Percentiles rank a stretch among this genome's conserved stretches.
Conservation (phyloP, 805 yeast species). For the Candida maesae region DNA sequence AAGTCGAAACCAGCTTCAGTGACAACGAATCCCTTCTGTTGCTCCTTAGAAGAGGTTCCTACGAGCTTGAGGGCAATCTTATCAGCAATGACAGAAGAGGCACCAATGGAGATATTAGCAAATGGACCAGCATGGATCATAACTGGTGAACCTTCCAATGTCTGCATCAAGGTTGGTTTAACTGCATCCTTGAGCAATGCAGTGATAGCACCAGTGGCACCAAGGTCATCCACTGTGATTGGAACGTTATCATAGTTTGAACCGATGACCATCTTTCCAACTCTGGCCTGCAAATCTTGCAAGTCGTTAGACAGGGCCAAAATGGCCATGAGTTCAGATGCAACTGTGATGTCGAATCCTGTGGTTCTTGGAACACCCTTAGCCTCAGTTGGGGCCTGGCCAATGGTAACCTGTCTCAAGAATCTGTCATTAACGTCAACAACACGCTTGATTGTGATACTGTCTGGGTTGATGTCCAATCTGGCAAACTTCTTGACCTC, state of each 20-base stretch:
- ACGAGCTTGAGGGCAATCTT: slow-evolving; percentile 76
- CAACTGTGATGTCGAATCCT: slow-evolving; percentile 83
- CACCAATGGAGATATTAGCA: slow-evolving; percentile 85
- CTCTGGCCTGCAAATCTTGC: slow-evolving; percentile 67
- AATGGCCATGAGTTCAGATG: slow-evolving; percentile 84
- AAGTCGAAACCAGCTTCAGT: slow-evolving; percentile 90
- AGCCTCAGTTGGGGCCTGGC: slow-evolving; percentile 81
- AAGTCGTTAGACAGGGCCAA: slow-evolving; percentile 69
- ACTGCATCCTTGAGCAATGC: slow-evolving; percentile 79
- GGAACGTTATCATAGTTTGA: slow-evolving; percentile 66
- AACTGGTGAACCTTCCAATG: slow-evolving; percentile 85
- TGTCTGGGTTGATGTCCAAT: slow-evolving; percentile 71
- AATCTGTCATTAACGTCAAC: slow-evolving; percentile 83
- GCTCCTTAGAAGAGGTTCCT: slow-evolving; percentile 54
- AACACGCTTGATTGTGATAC: slow-evolving; percentile 80
- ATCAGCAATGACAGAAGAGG: slow-evolving; percentile 79
- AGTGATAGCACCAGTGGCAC: slow-evolving; percentile 83
- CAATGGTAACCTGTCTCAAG: slow-evolving; percentile 72
- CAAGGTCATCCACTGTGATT: slow-evolving; percentile 77
- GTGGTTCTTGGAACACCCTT: slow-evolving; percentile 67
- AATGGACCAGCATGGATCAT: slow-evolving; percentile 88
- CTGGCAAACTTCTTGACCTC: slow-evolving; percentile 63
- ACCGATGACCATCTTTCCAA: slow-evolving; percentile 74
- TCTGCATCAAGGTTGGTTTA: slow-evolving; percentile 84
- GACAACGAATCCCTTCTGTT: slow-evolving; percentile 68